Conservation (phyloP, 2,329 filamentous ascomycete genomes). For the Setomelanomma holmii region DNA sequence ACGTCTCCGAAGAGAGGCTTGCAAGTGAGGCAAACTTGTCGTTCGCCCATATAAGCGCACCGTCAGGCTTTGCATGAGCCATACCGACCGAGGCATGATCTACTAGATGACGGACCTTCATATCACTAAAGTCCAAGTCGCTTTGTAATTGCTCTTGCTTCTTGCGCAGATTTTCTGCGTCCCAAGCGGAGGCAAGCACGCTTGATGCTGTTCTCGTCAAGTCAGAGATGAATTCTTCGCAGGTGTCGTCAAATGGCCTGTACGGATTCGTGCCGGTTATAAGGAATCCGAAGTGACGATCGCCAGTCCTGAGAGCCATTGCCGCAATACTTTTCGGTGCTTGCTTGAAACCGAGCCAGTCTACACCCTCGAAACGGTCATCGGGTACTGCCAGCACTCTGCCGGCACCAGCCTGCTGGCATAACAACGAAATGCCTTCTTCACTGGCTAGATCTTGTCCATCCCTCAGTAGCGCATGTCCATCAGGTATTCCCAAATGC, state of each 20-base stretch:
- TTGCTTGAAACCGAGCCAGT: conserved; percentile 28
- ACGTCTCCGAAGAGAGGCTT: conserved; percentile 13
- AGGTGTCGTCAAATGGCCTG: conserved; percentile 33
- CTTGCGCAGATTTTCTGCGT: conserved; percentile 16
- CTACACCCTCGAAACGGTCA: conserved; percentile 27
- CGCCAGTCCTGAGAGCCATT: conserved; percentile 20
- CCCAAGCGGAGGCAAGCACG: conserved; percentile 24
- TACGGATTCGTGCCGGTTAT: conserved; percentile 42
- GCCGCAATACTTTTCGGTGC: conserved; percentile 31
- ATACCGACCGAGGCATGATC: conserved; percentile 38
- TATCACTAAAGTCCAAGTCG: conserved; percentile 31
- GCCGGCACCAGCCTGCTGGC: conserved; percentile 18
- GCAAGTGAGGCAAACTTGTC: conserved; percentile 30
- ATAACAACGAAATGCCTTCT: conserved; percentile 26
- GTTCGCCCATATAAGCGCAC: conserved; percentile 34
- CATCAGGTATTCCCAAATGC: conserved; percentile 30
- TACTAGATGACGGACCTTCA: conserved; percentile 33
- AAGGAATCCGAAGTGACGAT: conserved; percentile 27
- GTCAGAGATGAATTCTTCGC: conserved; percentile 36
- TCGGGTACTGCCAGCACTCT: conserved; percentile 23
- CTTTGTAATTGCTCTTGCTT: conserved; percentile 30
- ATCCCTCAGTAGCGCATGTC: conserved; percentile 28
- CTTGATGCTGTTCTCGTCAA: conserved; percentile 33
- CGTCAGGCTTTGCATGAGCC: conserved; percentile 25
- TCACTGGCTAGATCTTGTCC: conserved; percentile 13